Percentiles rank a stretch among this genome's conserved stretches.
phyloP scores from a whole-genome alignment of 2,329 filamentous ascomycete species.

The Cladosporium sp. region DNA sequence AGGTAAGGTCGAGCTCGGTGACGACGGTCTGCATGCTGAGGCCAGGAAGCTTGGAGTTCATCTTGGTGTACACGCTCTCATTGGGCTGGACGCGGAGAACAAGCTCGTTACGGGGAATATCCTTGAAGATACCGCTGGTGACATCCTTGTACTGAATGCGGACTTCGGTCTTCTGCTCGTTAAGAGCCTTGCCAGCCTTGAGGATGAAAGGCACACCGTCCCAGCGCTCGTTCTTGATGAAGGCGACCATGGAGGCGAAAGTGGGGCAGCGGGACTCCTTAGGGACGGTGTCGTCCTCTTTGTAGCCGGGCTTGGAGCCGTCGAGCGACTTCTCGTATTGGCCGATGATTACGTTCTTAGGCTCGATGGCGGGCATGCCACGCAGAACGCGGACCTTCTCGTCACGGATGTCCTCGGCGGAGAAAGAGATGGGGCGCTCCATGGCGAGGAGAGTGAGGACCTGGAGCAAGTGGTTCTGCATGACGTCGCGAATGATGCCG shows the following conservation, averaged over 20 bases:
- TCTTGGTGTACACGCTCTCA: slow-evolving; percentile 99
- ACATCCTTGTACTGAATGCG: slow-evolving; percentile 99
- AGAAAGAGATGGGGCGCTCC: slow-evolving; percentile 98
- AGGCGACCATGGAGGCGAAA: slow-evolving; percentile 93
- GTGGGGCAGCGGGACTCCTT: slow-evolving; percentile 97
- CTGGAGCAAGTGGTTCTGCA: slow-evolving; percentile 99
- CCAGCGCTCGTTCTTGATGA: slow-evolving; percentile 99
- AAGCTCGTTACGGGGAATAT: slow-evolving; percentile 97
- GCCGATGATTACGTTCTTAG: slow-evolving; percentile 99
- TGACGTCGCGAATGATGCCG: slow-evolving; percentile 97
- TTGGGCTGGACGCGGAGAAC: slow-evolving; percentile 99
- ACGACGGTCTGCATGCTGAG: slow-evolving; percentile 99
- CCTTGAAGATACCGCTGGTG: slow-evolving; percentile 98
- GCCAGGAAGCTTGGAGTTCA: slow-evolving; percentile 99
- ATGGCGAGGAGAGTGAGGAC: slow-evolving; percentile 94
- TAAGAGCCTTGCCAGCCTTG: slow-evolving; percentile 96
- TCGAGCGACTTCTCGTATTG: slow-evolving; percentile 97
- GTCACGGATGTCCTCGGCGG: slow-evolving; percentile 94
- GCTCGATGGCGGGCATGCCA: slow-evolving; percentile 89
- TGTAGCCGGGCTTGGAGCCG: slow-evolving; percentile 93
- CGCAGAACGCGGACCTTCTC: slow-evolving; percentile 97
- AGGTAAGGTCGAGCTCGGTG: slow-evolving; percentile 96
- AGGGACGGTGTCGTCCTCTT: slow-evolving; percentile 97
- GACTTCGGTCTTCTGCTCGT: slow-evolving; percentile 99
- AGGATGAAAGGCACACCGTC: slow-evolving; percentile 98